These are phyloP conservation scores for Lagerstroemia speciosa DNA, from an alignment of 345 rosid genomes.

Conservation along the genomic window DNA sequence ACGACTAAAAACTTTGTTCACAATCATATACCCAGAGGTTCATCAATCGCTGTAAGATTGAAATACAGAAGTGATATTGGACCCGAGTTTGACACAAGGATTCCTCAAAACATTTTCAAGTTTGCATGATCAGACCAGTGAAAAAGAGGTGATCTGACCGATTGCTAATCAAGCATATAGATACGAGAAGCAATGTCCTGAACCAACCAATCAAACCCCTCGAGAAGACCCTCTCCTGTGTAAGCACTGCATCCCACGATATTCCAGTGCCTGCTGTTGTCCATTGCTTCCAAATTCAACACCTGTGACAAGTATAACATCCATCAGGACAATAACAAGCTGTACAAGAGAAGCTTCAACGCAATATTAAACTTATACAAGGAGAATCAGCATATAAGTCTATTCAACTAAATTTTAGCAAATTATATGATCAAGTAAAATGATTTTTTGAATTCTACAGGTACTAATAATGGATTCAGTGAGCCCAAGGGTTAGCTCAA, in stretches of 20 bases:
- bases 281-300: constrained; percentile 73
- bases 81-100: background rate
- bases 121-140: background rate
- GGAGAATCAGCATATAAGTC: background rate
- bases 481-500: too few relatives aligned
- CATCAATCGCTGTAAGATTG: background rate
- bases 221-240: constrained; percentile 79
- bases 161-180: constrained; percentile 60
- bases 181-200: constrained; percentile 89
- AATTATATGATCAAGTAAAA: background rate
- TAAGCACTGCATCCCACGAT: constrained; percentile 87
- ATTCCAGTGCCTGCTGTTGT: constrained; percentile 76
- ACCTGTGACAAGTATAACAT: constrained; percentile 28
- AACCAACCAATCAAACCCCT: constrained; percentile 91
- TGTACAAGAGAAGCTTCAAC: background rate
- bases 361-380: background rate
- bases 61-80: background rate
- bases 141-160: background rate
- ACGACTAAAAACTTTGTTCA: background rate
- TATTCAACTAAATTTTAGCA: background rate
- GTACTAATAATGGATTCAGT: background rate
- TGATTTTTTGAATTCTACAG: background rate
- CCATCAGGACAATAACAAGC: background rate
- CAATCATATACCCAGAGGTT: background rate
- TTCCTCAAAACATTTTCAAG: background rate